Base-by-base conservation (phyloP, 176 grass and related monocot genomes). In the Rhipidocladum racemiflorum region DNA sequence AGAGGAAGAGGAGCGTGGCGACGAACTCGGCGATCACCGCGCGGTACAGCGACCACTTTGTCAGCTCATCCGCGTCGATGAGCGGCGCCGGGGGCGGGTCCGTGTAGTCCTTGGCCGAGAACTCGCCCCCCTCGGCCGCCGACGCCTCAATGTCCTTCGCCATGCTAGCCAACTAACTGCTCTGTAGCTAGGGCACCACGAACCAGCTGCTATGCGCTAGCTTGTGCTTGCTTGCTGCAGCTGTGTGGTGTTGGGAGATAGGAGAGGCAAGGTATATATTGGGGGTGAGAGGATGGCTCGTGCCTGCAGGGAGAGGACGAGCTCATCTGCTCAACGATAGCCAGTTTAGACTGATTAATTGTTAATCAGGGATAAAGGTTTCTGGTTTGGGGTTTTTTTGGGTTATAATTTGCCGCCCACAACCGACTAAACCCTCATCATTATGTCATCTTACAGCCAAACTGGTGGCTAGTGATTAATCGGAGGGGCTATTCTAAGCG, bases 1-100 rank as follows among this genome's bases (percentile, higher is more conserved):
- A 97, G 61, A 97, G 87, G 91, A 97, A 97, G 72, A 97, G 88
- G 66, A 97, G 81, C 53, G 94, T 97, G 51, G 94, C 94, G 63
- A 97, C 77, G 73, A 97, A 97, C 61, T 97, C 94, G 44, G 94
- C 94, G 81, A 93, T 97, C 12, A 89, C 88, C 27, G 94, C 91
- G 69, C 94, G 88, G 86, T 97, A 93, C 25, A 97, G 83, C 4
- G 94, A 97, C 94, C 94, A 97, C 78, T 86, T 74, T 78, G 87
- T 88, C 15, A 97, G 86, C 85, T 97, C 94, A 24, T 81, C 91
- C 34, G 70, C 65, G 74, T 91, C 91, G 35, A 97, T 51, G 8
- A 97, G 81, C n/a, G 88, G 73, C 67, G 91, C 91, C 35, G 94
- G 94, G 4, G 94, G 94, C 3, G 94, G 94, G 86, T 97, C 94